phyloP scores from a whole-genome alignment of 192 early-diverging fungal species.

The Rhizophlyctis rosea region DNA sequence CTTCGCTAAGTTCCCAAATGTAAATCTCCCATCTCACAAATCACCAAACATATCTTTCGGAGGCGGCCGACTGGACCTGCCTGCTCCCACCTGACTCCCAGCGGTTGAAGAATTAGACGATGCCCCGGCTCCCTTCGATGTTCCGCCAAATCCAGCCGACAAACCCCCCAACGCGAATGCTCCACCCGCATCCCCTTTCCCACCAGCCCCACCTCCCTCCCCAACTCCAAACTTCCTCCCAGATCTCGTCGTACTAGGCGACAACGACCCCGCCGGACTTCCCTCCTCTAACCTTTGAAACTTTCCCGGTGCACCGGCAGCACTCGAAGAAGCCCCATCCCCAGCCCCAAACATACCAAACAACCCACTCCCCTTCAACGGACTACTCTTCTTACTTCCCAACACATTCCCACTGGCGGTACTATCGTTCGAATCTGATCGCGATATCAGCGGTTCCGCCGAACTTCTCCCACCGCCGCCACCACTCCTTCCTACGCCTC shows the following conservation, averaged over 20 bases:
- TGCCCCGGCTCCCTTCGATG: background rate
- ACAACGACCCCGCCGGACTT: background rate
- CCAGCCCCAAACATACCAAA: background rate
- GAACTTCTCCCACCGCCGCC: background rate
- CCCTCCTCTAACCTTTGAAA: slow-evolving; percentile 10
- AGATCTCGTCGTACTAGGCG: background rate
- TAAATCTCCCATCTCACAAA: background rate
- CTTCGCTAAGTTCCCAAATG: no score
- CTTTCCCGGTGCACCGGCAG: slow-evolving; percentile 3
- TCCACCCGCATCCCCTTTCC: background rate
- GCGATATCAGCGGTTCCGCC: background rate
- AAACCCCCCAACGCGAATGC: background rate
- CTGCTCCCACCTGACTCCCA: background rate
- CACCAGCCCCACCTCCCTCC: background rate
- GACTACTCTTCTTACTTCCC: slow-evolving; percentile 3
- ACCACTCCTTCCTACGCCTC: background rate
- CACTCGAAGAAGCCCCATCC: background rate
- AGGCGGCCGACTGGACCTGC: background rate
- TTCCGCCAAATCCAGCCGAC: background rate
- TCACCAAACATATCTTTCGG: background rate
- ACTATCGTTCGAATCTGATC: background rate
- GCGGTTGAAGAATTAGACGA: background rate
- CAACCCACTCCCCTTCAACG: slow-evolving; percentile 7
- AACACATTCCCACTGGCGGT: background rate
- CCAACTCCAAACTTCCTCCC: background rate